Evolutionary conservation across 2,329 filamentous ascomycete species (phyloP).

Genomic region (Dendryphion nanum): DNA sequence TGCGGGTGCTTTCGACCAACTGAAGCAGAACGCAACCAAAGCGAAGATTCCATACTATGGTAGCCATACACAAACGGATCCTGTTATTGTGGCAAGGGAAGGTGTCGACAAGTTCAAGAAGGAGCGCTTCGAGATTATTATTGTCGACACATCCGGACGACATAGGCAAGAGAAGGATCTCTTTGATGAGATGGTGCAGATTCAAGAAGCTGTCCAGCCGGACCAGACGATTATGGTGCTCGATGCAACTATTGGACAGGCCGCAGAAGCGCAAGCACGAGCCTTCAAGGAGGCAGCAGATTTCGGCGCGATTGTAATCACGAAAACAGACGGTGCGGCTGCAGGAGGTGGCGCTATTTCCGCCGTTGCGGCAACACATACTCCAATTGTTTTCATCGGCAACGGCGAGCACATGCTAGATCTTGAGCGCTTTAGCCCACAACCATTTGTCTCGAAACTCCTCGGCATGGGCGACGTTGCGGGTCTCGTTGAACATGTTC

Average conservation of each 20-base stretch:
- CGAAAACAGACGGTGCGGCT: slow-evolving; percentile 95
- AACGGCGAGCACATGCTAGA: slow-evolving; percentile 98
- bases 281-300: slow-evolving; percentile 97
- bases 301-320: slow-evolving; percentile 98
- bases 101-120: slow-evolving; percentile 99
- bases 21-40: slow-evolving; percentile 98
- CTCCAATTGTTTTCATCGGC: slow-evolving; percentile 96
- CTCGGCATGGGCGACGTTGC: slow-evolving; percentile 97
- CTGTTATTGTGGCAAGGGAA: slow-evolving; percentile 87
- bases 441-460: slow-evolving; percentile 90
- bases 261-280: slow-evolving; percentile 89
- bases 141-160: slow-evolving; percentile 93
- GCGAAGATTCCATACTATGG: slow-evolving; percentile 99
- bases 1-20: slow-evolving; percentile 94
- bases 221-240: slow-evolving; percentile 99
- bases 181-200: slow-evolving; percentile 97
- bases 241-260: slow-evolving; percentile 93
- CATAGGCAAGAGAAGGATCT: slow-evolving; percentile 93
- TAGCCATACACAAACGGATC: slow-evolving; percentile 93
- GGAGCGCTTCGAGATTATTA: slow-evolving; percentile 96
- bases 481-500: slow-evolving; percentile 92
- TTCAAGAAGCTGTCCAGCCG: slow-evolving; percentile 83
- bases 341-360: slow-evolving; percentile 96
- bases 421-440: slow-evolving; percentile 85
- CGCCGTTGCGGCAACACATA: slow-evolving; percentile 92